These are phyloP conservation scores for Periconia macrospinosa DNA, from an alignment of 2,329 filamentous ascomycete genomes.

Conservation along the genomic window DNA sequence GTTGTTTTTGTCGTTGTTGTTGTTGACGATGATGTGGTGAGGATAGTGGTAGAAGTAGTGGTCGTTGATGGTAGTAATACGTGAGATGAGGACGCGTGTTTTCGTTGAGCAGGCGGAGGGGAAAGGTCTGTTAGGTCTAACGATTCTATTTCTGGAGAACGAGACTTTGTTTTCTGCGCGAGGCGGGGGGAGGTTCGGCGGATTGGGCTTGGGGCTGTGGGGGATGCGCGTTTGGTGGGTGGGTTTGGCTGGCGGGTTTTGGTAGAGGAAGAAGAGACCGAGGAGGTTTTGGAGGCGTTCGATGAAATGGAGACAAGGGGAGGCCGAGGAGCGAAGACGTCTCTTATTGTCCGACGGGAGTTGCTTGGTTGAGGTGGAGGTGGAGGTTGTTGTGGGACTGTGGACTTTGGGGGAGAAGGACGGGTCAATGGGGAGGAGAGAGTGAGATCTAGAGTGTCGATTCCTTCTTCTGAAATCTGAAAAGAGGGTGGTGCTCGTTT, in stretches of 20 bases:
- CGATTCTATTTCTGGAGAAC: slow-evolving; percentile 17
- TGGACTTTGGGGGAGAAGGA: background rate
- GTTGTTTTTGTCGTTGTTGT: background rate
- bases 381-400: background rate
- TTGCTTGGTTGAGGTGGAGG: background rate
- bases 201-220: background rate
- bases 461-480: slow-evolving; percentile 10
- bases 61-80: background rate
- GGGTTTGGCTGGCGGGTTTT: slow-evolving; percentile 3
- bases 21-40: background rate
- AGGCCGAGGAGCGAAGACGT: slow-evolving; percentile 13
- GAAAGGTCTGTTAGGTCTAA: slow-evolving; percentile 27
- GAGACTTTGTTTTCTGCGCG: slow-evolving; percentile 7
- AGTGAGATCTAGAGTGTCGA: slow-evolving; percentile 36
- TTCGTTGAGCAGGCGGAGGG: slow-evolving; percentile 8
- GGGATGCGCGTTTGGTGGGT: background rate
- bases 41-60: background rate
- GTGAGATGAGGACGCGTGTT: background rate
- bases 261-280: slow-evolving; percentile 3
- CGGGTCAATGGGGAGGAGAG: slow-evolving; percentile 22
- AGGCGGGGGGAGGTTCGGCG: slow-evolving; percentile 28
- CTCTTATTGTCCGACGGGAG: slow-evolving; percentile 5
- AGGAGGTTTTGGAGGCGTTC: slow-evolving; percentile 22
- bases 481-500: slow-evolving; percentile 20
- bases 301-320: slow-evolving; percentile 30